Percentiles rank a stretch among this genome's conserved stretches.
phyloP scores from a whole-genome alignment of 202 grass and related monocot genomes.

The Eragrostis tef region DNA sequence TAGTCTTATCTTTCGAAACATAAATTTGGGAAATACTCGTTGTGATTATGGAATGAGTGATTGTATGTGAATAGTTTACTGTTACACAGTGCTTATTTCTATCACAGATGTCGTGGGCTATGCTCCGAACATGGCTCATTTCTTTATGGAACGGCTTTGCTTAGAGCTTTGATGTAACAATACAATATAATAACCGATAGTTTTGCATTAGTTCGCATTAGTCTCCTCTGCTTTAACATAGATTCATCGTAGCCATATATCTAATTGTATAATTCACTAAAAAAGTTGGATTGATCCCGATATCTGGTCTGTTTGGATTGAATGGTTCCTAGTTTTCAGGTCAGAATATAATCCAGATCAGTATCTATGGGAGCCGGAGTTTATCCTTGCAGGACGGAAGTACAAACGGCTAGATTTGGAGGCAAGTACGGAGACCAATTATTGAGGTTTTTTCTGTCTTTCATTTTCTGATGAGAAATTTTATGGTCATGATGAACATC shows the following conservation, averaged over 20 bases:
- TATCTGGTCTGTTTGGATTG: constrained; percentile 21
- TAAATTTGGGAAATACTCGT: not conserved
- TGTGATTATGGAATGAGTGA: not conserved
- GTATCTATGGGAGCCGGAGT: constrained; percentile 95
- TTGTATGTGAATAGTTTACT: constrained; percentile 11
- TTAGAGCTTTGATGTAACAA: constrained; percentile 1
- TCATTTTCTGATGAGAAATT: constrained; percentile 48
- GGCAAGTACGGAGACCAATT: constrained; percentile 91
- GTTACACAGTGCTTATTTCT: not conserved
- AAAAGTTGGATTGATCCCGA: not conserved
- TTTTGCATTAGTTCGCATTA: constrained; percentile 6
- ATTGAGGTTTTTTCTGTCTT: constrained; percentile 64
- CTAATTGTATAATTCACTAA: not conserved
- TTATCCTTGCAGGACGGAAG: constrained; percentile 74
- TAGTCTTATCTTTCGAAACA: constrained; percentile 13
- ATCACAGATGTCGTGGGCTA: not conserved
- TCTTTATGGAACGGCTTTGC: constrained; percentile 33
- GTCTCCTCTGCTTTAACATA: not conserved
- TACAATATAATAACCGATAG: not conserved
- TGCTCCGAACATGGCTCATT: constrained; percentile 23
- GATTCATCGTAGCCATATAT: not conserved
- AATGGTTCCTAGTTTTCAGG: constrained; percentile 56
- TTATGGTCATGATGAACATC: constrained; percentile 9
- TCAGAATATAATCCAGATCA: constrained; percentile 94
- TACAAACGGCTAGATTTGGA: constrained; percentile 98